Base-by-base conservation (phyloP, 148 eudicot genomes). In the Dianthus caryophyllus region DNA sequence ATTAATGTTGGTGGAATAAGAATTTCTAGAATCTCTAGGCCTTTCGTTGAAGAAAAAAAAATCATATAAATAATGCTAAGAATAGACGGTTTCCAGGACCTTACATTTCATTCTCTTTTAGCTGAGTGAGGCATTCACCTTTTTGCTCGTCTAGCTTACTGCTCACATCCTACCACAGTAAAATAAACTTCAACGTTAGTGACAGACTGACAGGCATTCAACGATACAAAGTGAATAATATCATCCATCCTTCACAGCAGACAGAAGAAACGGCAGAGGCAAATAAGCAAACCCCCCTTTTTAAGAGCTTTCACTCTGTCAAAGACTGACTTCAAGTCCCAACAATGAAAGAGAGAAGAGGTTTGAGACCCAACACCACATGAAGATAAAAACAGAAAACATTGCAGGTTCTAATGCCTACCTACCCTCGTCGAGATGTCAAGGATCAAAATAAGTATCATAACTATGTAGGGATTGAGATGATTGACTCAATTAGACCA, bases 21-120 rank as follows among this genome's bases (percentile, higher is more conserved):
- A 33, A 33, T 33, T 33, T 33, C 38, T 7, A 33, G 38, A 3
- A 33, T 7, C 38, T 33, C 38, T 7, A 33, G 38, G 4, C 38
- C 38, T 3, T 33, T 7, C 7, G 3, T 13, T 1, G n/a, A 47
- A 47, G n/a, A 51, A 51, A 4, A 49, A 49, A 49, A 49, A 17
- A 17, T 17, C 26, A 9, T 14, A 49, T 16, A 4, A 41, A n/a
- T 4, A 21, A 39, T 22, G 39, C 59, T 58, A 46, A 57, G 38
- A 53, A 53, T 46, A 46, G 31, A 69, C 25, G 52, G 47, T 55
- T 68, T 73, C 43, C 57, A 63, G 58, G 66, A 59, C 60, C 89
- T 84, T 84, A 93, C 98, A 85, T 89, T 72, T 89, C 98, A 68
- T 93, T 93, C 83, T 93, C 98, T 76, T 89, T 84, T 58, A 93